Evolutionary conservation across 164 flowering plant species (phyloP).

Genomic region (Taxillus chinensis): DNA sequence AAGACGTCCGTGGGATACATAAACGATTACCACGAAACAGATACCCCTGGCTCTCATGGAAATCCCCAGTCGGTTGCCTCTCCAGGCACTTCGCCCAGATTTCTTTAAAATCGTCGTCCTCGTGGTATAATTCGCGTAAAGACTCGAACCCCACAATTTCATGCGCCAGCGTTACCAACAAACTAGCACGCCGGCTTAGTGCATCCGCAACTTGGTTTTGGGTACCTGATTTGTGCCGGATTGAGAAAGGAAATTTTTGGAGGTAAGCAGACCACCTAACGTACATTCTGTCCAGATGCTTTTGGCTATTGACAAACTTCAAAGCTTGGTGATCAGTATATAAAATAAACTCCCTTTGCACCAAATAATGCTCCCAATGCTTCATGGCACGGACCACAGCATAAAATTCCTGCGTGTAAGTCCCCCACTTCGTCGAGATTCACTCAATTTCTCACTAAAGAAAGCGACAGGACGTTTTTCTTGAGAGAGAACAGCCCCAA

Average conservation of each 20-base stretch:
- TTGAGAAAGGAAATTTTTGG: not conserved
- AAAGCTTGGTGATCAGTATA: slow-evolving; percentile 1
- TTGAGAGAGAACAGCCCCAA: not conserved
- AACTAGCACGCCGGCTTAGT: not conserved
- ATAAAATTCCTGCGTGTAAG: slow-evolving; percentile 2
- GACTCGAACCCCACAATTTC: not conserved
- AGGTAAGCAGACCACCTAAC: not conserved
- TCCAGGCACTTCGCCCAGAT: not conserved
- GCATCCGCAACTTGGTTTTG: not conserved
- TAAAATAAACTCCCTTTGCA: not conserved
- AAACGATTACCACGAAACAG: not conserved
- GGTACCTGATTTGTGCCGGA: not conserved
- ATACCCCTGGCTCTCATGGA: not conserved
- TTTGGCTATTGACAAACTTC: not conserved
- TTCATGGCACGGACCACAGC: not conserved
- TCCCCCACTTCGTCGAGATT: not conserved
- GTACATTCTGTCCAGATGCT: not conserved
- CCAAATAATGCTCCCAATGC: not conserved
- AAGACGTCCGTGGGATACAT: too few species aligned
- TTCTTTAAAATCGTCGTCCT: not conserved
- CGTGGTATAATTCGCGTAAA: not conserved
- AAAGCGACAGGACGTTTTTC: not conserved
- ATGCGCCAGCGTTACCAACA: not conserved
- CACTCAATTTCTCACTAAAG: not conserved
- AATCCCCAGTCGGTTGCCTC: not conserved